phyloP scores from a whole-genome alignment of 2,329 filamentous ascomycete genomes.

The Purpureocillium lavendulum region DNA sequence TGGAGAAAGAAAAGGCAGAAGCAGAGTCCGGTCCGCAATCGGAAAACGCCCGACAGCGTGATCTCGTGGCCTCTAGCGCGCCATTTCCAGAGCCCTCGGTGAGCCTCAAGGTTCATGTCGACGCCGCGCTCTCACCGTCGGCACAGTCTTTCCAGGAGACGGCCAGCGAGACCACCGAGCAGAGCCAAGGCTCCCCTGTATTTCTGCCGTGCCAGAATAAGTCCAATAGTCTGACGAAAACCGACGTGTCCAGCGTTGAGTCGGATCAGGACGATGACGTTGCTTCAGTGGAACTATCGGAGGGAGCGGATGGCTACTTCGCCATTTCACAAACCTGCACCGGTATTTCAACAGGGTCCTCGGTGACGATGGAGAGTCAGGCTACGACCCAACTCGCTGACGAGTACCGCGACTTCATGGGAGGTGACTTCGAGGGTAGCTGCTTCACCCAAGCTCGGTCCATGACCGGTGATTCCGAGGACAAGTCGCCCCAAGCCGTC shows the following conservation, averaged over 20 bases:
- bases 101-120: constrained; percentile 7
- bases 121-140: constrained; percentile 8
- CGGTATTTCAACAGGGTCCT: constrained; percentile 6
- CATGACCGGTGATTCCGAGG: constrained; percentile 13
- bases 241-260: neutral
- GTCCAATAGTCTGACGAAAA: neutral
- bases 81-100: constrained; percentile 24
- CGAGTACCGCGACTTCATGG: constrained; percentile 4
- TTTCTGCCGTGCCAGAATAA: constrained; percentile 2
- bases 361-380: constrained; percentile 6
- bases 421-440: neutral
- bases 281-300: constrained; percentile 5
- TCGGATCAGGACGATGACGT: constrained; percentile 8
- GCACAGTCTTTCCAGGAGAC: constrained; percentile 10
- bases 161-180: constrained; percentile 16
- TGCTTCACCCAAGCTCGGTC: neutral
- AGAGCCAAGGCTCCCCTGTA: constrained; percentile 15
- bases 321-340: constrained; percentile 6
- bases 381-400: constrained; percentile 6
- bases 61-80: constrained; percentile 31
- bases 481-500: constrained; percentile 41
- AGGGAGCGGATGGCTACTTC: constrained; percentile 10
- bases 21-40: constrained; percentile 16
- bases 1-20: constrained; percentile 23
- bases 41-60: constrained; percentile 20